These are phyloP conservation scores for Thielaviopsis punctulata DNA, from an alignment of 2,329 filamentous ascomycete species.

Conservation along the genomic window DNA sequence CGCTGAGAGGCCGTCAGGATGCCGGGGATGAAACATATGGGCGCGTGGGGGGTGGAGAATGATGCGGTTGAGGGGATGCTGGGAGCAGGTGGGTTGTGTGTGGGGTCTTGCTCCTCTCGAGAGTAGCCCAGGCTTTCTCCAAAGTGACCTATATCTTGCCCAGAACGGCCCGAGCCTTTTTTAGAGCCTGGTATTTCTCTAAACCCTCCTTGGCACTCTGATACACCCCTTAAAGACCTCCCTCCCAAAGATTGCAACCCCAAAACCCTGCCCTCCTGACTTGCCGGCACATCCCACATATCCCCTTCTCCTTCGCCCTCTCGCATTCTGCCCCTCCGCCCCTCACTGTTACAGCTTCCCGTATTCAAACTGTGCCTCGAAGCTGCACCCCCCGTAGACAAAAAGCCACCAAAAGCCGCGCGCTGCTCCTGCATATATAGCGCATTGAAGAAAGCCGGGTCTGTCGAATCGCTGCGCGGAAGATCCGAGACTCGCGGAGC, in stretches of 20 bases:
- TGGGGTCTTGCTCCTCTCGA: no score
- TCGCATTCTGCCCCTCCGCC: no score
- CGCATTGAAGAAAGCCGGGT: conserved; percentile 29
- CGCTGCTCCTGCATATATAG: conserved; percentile 30
- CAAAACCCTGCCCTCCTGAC: neutral
- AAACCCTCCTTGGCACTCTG: no score
- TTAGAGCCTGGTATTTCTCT: no score
- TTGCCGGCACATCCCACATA: neutral
- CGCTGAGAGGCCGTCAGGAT: neutral
- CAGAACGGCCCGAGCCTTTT: no score
- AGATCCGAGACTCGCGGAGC: conserved; percentile 1
- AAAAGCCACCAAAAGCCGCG: conserved; percentile 12
- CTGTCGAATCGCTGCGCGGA: conserved; percentile 23
- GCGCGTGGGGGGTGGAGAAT: neutral
- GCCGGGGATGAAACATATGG: neutral
- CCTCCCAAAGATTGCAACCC: no score
- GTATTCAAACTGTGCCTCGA: no score
- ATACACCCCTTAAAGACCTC: neutral
- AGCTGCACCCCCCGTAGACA: no score
- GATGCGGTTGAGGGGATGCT: neutral
- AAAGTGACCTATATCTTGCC: no score
- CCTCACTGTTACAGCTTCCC: no score
- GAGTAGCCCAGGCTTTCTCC: no score
- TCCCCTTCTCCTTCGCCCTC: no score
- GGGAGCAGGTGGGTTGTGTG: neutral